Conservation (phyloP, 352 stramenopile genomes). For the Phytophthora ohioensis region DNA sequence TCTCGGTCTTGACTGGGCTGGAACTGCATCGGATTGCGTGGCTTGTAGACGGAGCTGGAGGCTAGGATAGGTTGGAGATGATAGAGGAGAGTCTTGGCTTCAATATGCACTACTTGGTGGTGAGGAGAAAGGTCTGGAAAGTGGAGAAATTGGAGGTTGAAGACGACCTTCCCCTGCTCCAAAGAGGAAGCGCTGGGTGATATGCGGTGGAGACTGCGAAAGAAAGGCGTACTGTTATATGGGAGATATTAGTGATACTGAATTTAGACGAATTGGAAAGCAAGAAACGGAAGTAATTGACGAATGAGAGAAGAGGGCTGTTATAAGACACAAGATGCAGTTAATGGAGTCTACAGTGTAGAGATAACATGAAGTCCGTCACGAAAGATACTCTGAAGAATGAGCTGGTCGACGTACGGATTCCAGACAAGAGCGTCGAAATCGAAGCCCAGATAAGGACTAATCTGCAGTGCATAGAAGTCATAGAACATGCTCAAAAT, state of each 20-base stretch:
- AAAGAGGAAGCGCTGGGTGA: background rate
- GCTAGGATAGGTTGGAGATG: background rate
- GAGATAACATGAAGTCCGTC: background rate
- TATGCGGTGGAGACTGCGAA: slow-evolving; percentile 5
- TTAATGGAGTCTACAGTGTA: too few species aligned
- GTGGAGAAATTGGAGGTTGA: background rate
- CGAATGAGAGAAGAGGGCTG: background rate
- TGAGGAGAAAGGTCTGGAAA: background rate
- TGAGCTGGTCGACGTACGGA: too few species aligned
- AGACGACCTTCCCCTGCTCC: slow-evolving; percentile 7
- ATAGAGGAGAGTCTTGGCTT: slow-evolving; percentile 11
- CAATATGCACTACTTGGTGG: slow-evolving; percentile 1
- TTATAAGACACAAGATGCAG: background rate
- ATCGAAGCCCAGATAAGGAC: too few species aligned
- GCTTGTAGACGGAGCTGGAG: slow-evolving; percentile 4
- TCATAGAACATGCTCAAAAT: too few species aligned
- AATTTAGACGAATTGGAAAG: slow-evolving; percentile 18
- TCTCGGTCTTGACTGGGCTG: slow-evolving; percentile 57
- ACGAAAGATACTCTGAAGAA: background rate
- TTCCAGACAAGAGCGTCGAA: too few species aligned
- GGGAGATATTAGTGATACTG: slow-evolving; percentile 8
- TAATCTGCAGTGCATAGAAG: too few species aligned
- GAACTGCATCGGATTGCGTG: slow-evolving; percentile 29
- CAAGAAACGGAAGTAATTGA: background rate
- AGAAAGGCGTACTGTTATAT: slow-evolving; percentile 9